A percentile compares a stretch with the other conserved stretches of the same genome.
Evolutionary conservation across 2,329 filamentous ascomycete species (phyloP).

Genomic region (Diplodia mutila): DNA sequence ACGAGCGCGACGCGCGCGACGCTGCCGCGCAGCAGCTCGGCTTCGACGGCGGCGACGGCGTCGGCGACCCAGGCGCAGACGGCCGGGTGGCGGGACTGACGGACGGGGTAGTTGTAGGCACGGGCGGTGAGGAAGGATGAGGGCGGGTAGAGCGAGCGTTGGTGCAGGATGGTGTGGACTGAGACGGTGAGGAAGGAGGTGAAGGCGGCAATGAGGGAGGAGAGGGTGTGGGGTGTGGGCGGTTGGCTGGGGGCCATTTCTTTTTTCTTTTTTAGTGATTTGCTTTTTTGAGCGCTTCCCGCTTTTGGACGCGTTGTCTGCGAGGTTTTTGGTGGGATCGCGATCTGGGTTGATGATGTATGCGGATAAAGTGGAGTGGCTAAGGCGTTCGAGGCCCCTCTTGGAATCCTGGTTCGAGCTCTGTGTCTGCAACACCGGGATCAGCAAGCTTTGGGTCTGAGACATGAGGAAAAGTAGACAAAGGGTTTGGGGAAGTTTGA

Average conservation of each 20-base stretch:
- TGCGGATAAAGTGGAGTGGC: background rate
- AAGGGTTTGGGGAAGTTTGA: background rate
- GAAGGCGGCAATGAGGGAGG: conserved; percentile 69
- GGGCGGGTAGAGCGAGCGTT: conserved; percentile 77
- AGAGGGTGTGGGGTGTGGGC: conserved; percentile 44
- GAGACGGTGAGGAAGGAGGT: conserved; percentile 79
- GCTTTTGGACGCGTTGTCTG: background rate
- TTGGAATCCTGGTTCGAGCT: background rate
- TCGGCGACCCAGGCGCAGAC: conserved; percentile 86
- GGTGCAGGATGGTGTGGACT: conserved; percentile 84
- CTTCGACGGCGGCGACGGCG: conserved; percentile 72
- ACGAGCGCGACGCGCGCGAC: conserved; percentile 61
- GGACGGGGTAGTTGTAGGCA: conserved; percentile 82
- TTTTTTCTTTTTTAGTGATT: too few relatives aligned
- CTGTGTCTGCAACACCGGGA: background rate
- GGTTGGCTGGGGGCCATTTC: background rate
- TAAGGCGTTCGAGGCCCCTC: background rate
- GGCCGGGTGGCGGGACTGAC: conserved; percentile 82
- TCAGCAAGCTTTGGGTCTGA: background rate
- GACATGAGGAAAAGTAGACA: background rate
- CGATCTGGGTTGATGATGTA: background rate
- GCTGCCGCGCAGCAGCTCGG: conserved; percentile 65
- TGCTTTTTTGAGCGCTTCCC: too few relatives aligned
- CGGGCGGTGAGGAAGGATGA: conserved; percentile 77
- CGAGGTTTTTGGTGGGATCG: background rate